These are phyloP conservation scores for Uromyces viciae-fabae DNA, from an alignment of 1,284 basidiomycete species.

Conservation along the genomic window DNA sequence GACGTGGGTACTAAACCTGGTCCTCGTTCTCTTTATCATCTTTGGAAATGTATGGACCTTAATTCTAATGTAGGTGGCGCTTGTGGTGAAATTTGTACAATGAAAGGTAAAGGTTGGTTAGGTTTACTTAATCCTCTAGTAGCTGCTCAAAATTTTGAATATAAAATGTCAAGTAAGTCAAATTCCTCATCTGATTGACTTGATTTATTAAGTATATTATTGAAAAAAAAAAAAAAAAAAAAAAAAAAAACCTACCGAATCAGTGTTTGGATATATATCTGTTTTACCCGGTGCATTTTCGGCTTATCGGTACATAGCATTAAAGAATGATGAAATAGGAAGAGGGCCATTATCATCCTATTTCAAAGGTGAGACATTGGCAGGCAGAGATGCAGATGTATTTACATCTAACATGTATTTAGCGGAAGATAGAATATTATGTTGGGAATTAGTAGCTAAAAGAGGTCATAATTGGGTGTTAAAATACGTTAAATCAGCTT, in stretches of 20 bases:
- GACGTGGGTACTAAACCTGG: slow-evolving; percentile 90
- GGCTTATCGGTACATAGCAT: slow-evolving; percentile 74
- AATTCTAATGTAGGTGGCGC: slow-evolving; percentile 90
- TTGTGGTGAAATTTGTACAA: slow-evolving; percentile 88
- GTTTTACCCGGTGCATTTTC: slow-evolving; percentile 81
- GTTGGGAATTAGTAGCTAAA: slow-evolving; percentile 94
- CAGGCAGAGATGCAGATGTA: slow-evolving; percentile 85
- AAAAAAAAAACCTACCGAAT: slow-evolving; percentile 94
- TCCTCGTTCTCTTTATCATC: slow-evolving; percentile 77
- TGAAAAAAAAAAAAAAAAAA: too few species aligned
- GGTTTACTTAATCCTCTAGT: slow-evolving; percentile 61
- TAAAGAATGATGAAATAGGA: slow-evolving; percentile 81
- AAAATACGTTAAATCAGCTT: slow-evolving; percentile 90
- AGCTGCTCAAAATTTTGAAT: slow-evolving; percentile 74
- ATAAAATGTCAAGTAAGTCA: slow-evolving; percentile 62
- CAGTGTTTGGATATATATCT: slow-evolving; percentile 77
- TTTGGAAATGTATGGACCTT: slow-evolving; percentile 91
- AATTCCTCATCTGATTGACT: not conserved
- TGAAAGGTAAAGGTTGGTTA: slow-evolving; percentile 81
- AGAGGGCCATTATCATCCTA: slow-evolving; percentile 87
- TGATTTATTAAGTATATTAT: slow-evolving; percentile 63
- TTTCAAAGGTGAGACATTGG: slow-evolving; percentile 91
- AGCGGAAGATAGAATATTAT: slow-evolving; percentile 75
- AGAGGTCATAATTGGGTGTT: slow-evolving; percentile 84
- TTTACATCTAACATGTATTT: slow-evolving; percentile 69